A percentile compares a stretch with the other conserved stretches of the same genome.
Conservation (phyloP, 1,139 yeast species). For the Candida sp. region DNA sequence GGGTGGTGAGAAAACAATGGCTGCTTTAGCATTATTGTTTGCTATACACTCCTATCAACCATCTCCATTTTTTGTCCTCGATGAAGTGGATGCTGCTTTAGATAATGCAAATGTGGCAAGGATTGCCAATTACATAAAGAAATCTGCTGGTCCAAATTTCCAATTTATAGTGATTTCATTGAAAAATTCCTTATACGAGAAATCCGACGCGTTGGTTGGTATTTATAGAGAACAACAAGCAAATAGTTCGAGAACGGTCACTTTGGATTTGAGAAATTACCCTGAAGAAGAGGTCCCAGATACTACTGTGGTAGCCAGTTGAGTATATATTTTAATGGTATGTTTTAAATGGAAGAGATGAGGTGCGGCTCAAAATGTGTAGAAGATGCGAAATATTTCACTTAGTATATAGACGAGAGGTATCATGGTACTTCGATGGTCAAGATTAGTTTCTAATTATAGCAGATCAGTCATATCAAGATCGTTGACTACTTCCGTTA, state of each 20-base stretch:
- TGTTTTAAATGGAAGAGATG: too few species aligned
- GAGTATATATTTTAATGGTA: too few species aligned
- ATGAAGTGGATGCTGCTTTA: slow-evolving; percentile 96
- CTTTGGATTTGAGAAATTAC: slow-evolving; percentile 68
- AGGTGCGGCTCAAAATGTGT: neutral
- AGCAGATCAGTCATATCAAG: neutral
- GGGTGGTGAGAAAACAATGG: slow-evolving; percentile 97
- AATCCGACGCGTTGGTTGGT: slow-evolving; percentile 90
- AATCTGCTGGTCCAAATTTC: slow-evolving; percentile 73
- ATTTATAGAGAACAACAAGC: slow-evolving; percentile 82
- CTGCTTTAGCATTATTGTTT: slow-evolving; percentile 88
- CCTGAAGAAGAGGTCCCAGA: slow-evolving; percentile 34
- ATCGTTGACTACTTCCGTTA: neutral
- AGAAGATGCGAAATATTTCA: slow-evolving; percentile 2
- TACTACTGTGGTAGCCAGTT: slow-evolving; percentile 9
- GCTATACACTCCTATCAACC: slow-evolving; percentile 92
- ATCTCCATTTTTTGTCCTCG: slow-evolving; percentile 92
- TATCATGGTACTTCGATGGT: neutral
- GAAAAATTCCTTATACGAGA: slow-evolving; percentile 83
- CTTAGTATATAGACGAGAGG: neutral
- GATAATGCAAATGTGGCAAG: slow-evolving; percentile 85
- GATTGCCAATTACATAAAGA: slow-evolving; percentile 79
- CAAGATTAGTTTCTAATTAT: neutral
- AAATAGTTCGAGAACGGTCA: slow-evolving; percentile 74
- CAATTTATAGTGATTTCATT: slow-evolving; percentile 94